Conservation (phyloP, 495 filamentous ascomycete genomes). For the Terfezia boudieri region DNA sequence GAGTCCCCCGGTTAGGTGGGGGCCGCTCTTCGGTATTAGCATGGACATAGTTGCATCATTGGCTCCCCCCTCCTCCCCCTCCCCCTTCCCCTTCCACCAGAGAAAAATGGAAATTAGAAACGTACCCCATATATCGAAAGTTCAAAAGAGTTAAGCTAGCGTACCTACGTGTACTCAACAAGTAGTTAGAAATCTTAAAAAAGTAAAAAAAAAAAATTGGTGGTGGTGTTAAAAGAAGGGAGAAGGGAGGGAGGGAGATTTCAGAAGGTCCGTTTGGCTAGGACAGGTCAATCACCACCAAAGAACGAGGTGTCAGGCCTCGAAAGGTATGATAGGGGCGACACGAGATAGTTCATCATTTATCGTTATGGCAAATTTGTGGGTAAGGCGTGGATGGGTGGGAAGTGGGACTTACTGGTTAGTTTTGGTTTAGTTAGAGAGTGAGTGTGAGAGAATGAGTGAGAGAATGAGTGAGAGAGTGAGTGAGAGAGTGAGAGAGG, state of each 20-base stretch:
- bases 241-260: background rate
- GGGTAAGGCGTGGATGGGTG: too few relatives aligned
- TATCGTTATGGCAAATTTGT: background rate
- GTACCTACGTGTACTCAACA: background rate
- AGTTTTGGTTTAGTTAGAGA: too few relatives aligned
- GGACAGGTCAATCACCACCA: background rate
- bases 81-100: background rate
- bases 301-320: background rate
- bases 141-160: background rate
- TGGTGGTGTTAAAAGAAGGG: background rate
- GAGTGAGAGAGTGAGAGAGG: too few relatives aligned
- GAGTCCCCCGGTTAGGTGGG: background rate
- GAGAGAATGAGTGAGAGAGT: too few relatives aligned
- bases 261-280: background rate
- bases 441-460: too few relatives aligned
- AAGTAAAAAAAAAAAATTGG: background rate
- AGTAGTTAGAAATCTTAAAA: background rate
- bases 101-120: background rate
- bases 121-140: background rate
- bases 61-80: background rate
- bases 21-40: background rate
- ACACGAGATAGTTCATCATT: background rate
- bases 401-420: too few relatives aligned
- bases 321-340: background rate
- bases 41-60: background rate